Evolutionary conservation across 78 protist species (phyloP).

Genomic region (Dictyostelium intermedium): DNA sequence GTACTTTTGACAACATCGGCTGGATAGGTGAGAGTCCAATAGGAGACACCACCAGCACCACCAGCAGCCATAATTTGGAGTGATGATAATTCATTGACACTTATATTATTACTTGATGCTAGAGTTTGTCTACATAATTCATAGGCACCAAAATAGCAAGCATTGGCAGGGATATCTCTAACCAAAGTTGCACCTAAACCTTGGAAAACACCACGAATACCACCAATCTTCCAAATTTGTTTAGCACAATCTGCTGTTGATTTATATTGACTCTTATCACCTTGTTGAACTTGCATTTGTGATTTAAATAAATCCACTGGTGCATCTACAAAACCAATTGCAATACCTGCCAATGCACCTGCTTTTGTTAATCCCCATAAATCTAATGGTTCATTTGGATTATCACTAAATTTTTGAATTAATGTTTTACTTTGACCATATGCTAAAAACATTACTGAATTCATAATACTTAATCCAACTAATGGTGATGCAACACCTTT

Average conservation of each 20-base stretch:
- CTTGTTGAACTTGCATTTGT: conserved; percentile 74
- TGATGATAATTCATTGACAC: conserved; percentile 26
- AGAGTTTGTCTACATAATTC: not conserved
- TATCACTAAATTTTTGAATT: conserved; percentile 18
- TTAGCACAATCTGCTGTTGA: conserved; percentile 52
- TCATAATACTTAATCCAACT: conserved; percentile 70
- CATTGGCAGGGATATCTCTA: conserved; percentile 81
- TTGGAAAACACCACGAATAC: conserved; percentile 61
- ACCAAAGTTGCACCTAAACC: conserved; percentile 74
- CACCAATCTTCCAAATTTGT: conserved; percentile 51
- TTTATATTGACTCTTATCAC: conserved; percentile 29
- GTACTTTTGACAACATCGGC: conserved; percentile 82
- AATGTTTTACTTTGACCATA: conserved; percentile 71
- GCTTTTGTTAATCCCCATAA: conserved; percentile 35
- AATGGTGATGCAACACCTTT: conserved; percentile 85
- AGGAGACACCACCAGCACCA: conserved; percentile 87
- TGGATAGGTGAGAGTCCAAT: conserved; percentile 87
- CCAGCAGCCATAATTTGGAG: conserved; percentile 66
- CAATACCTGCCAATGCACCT: conserved; percentile 74
- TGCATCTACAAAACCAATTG: conserved; percentile 65
- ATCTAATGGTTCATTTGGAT: not conserved
- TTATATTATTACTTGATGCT: not conserved
- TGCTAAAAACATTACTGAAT: conserved; percentile 75
- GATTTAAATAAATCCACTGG: conserved; percentile 81
- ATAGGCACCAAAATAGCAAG: conserved; percentile 74